Percentiles rank a stretch among this genome's conserved stretches.
phyloP scores from a whole-genome alignment of 805 yeast genomes.

The Yarrowia sp. region DNA sequence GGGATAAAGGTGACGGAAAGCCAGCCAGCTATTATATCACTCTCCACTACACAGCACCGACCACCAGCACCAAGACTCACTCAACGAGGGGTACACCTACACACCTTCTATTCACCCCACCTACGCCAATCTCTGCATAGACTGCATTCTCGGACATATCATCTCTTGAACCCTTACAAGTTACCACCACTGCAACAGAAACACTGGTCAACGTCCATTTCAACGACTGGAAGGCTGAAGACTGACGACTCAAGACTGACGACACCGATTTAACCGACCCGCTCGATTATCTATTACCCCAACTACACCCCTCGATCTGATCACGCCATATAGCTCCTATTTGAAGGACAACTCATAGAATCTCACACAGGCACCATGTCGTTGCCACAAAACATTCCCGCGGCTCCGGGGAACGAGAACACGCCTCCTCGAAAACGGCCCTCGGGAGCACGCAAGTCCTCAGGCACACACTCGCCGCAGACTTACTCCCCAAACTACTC shows the following conservation, averaged over 20 bases:
- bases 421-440: conserved; percentile 20
- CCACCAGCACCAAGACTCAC: neutral
- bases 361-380: conserved; percentile 8
- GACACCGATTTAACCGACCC: too few relatives aligned
- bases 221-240: too few relatives aligned
- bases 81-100: neutral
- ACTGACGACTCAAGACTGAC: too few relatives aligned
- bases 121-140: conserved; percentile 29
- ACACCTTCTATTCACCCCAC: neutral
- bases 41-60: neutral
- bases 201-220: too few relatives aligned
- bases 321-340: too few relatives aligned
- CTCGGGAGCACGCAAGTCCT: conserved; percentile 20
- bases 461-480: conserved; percentile 24
- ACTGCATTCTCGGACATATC: conserved; percentile 26
- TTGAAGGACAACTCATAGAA: conserved; percentile 1
- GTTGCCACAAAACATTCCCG: conserved; percentile 23
- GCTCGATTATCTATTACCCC: too few relatives aligned
- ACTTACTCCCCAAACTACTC: conserved; percentile 35
- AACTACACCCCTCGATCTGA: too few relatives aligned
- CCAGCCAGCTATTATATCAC: neutral
- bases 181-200: neutral
- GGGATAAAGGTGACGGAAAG: conserved; percentile 17
- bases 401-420: conserved; percentile 28
- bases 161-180: neutral